Evolutionary conservation across 1,284 basidiomycete genomes (phyloP).

Genomic region (Acaromyces ingoldii): DNA sequence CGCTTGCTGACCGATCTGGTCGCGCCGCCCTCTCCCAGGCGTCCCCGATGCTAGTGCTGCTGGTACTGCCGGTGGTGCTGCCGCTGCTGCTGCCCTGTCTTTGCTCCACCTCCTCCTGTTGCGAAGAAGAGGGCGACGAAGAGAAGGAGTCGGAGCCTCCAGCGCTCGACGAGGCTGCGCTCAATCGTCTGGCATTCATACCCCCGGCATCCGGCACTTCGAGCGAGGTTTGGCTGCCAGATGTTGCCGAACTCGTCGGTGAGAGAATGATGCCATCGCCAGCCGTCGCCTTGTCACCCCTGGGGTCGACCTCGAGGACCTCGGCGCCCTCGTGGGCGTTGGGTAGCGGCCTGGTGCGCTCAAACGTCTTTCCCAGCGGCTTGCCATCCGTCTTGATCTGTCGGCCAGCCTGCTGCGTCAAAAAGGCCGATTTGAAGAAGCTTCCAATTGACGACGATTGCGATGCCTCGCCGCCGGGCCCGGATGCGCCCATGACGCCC

Average conservation of each 20-base stretch:
- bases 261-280: conserved; percentile 33
- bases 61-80: neutral
- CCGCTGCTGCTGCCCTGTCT: neutral
- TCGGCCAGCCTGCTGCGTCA: conserved; percentile 27
- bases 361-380: conserved; percentile 33
- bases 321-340: conserved; percentile 28
- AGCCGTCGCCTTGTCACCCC: conserved; percentile 23
- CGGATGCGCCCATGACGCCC: conserved; percentile 5
- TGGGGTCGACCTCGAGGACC: conserved; percentile 34
- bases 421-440: conserved; percentile 34
- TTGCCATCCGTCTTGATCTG: conserved; percentile 29
- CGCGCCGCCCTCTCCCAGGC: neutral
- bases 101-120: too few species aligned
- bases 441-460: conserved; percentile 19
- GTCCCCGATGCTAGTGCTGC: neutral
- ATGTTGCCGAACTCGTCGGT: neutral
- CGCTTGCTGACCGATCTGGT: neutral
- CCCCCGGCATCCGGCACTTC: neutral
- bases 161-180: neutral
- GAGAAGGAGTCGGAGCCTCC: neutral
- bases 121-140: neutral
- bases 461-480: neutral
- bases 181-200: too few species aligned
- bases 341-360: conserved; percentile 20
- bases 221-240: neutral